Conservation (phyloP, 305 asterid species). For the Plantago coronopus region DNA sequence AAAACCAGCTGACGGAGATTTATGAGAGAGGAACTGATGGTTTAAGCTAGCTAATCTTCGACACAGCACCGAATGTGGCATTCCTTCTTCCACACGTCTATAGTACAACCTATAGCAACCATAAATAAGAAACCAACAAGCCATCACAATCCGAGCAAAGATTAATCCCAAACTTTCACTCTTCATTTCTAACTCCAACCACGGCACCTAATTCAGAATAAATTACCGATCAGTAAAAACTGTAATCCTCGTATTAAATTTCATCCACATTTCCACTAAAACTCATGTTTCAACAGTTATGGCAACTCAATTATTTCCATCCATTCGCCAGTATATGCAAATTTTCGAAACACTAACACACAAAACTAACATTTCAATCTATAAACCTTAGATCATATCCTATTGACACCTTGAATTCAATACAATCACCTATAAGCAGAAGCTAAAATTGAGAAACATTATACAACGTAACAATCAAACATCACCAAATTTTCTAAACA, state of each 20-base stretch:
- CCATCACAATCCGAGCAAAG: background rate
- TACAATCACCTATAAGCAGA: no score
- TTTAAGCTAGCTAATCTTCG: constrained; percentile 76
- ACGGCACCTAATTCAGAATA: background rate
- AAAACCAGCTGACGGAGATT: constrained; percentile 88
- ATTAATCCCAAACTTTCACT: background rate
- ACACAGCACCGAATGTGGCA: constrained; percentile 77
- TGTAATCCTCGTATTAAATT: no score
- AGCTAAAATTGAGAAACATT: background rate
- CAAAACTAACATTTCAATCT: no score
- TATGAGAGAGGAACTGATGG: constrained; percentile 75
- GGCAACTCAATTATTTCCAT: no score
- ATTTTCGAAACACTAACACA: no score
- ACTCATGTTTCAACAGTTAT: no score
- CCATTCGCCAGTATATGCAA: no score
- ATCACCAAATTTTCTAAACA: background rate
- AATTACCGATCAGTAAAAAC: no score
- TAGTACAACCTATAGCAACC: constrained; percentile 75
- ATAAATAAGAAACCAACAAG: constrained; percentile 22
- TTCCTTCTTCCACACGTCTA: constrained; percentile 91
- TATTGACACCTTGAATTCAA: no score
- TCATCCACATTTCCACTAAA: no score
- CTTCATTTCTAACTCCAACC: background rate
- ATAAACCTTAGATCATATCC: no score
- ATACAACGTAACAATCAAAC: background rate